Percentiles rank a stretch among this genome's conserved stretches.
phyloP scores from a whole-genome alignment of 148 eudicot species.

The Talinum fruticosum region DNA sequence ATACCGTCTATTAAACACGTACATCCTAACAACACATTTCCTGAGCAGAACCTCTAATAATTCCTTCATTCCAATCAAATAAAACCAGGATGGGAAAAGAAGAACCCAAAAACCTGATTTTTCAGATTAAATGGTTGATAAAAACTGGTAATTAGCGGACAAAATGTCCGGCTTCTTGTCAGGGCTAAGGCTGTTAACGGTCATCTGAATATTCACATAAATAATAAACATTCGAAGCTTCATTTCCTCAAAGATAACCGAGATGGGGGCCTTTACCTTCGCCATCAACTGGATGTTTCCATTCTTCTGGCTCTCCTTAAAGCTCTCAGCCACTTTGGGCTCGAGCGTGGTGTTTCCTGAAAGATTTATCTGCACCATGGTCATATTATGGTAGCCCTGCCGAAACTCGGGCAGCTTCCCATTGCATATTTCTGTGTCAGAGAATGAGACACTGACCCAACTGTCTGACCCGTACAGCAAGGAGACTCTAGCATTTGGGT shows the following conservation, averaged over 20 bases:
- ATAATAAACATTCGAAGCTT: background rate
- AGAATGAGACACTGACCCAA: conserved; percentile 29
- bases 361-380: conserved; percentile 35
- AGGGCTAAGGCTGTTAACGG: background rate
- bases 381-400: conserved; percentile 43
- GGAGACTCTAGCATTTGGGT: conserved; percentile 44
- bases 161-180: background rate
- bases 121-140: background rate
- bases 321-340: background rate
- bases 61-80: background rate
- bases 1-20: background rate
- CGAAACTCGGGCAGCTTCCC: conserved; percentile 48
- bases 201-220: background rate
- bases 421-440: conserved; percentile 30
- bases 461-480: conserved; percentile 38
- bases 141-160: background rate
- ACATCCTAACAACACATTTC: background rate
- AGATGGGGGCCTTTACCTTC: background rate
- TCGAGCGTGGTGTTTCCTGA: conserved; percentile 41
- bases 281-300: background rate
- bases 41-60: background rate
- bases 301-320: background rate
- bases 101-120: too few relatives aligned
- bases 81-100: background rate
- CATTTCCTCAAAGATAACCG: background rate